These are phyloP conservation scores for Lentinula boryana DNA, from an alignment of 768 basidiomycete genomes.

Conservation along the genomic window DNA sequence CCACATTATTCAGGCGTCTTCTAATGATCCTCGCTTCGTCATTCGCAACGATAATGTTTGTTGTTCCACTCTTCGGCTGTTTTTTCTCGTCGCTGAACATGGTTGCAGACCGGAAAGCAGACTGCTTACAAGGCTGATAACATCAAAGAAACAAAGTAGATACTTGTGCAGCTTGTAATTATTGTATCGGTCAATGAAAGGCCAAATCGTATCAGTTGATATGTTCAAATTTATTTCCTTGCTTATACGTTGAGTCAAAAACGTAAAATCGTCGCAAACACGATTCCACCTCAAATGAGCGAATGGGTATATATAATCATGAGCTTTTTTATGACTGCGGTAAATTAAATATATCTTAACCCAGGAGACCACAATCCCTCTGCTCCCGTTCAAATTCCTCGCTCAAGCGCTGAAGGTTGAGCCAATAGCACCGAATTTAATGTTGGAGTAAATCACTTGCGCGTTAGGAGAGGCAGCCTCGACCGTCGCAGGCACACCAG, in stretches of 20 bases:
- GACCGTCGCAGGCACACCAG: constrained; percentile 39
- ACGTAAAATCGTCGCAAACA: too few species aligned
- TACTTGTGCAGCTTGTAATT: too few species aligned
- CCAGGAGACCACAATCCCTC: neutral
- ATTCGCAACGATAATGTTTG: constrained; percentile 1
- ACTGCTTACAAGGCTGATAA: constrained; percentile 2
- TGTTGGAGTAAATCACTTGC: constrained; percentile 48
- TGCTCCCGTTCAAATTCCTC: neutral
- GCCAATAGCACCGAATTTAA: constrained; percentile 44
- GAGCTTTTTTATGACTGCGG: too few species aligned
- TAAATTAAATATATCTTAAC: too few species aligned
- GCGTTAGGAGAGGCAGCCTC: constrained; percentile 32
- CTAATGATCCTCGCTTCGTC: neutral
- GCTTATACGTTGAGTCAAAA: too few species aligned
- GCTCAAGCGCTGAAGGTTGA: constrained; percentile 26
- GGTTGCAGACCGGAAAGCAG: neutral
- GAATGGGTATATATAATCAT: too few species aligned
- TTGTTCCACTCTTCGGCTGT: neutral
- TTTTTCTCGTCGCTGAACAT: neutral
- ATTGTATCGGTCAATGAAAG: too few species aligned
- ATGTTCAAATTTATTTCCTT: too few species aligned
- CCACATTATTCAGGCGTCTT: neutral
- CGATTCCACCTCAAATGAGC: too few species aligned
- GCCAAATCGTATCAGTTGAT: too few species aligned
- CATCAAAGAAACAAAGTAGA: neutral